Evolutionary conservation across 768 basidiomycete species (phyloP).

Genomic region (Pholiota molesta): DNA sequence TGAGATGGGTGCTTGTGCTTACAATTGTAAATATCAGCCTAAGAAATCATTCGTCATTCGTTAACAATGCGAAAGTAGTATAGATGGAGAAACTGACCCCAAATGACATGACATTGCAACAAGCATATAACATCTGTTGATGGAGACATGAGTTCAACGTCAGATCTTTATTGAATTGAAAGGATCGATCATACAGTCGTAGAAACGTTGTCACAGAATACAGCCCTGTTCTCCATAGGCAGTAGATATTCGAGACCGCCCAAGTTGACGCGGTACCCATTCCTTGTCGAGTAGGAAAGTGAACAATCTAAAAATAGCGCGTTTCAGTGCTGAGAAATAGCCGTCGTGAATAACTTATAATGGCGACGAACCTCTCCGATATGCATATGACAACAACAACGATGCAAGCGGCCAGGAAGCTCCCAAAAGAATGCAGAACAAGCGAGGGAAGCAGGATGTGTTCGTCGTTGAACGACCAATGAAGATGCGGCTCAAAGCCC

Average conservation of each 20-base stretch:
- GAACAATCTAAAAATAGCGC: constrained; percentile 40
- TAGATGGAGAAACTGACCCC: constrained; percentile 50
- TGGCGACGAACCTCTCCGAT: constrained; percentile 54
- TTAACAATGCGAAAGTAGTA: constrained; percentile 1
- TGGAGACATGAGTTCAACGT: neutral
- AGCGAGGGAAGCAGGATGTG: constrained; percentile 43
- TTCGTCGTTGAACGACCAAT: constrained; percentile 43
- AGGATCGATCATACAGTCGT: constrained; percentile 55
- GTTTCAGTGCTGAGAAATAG: neutral
- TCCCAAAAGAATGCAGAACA: constrained; percentile 47
- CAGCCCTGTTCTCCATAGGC: constrained; percentile 57
- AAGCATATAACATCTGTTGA: constrained; percentile 67
- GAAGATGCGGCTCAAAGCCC: constrained; percentile 29
- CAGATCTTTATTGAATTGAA: too few species aligned
- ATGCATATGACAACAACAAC: constrained; percentile 53
- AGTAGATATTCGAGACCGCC: constrained; percentile 43
- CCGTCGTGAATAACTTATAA: neutral
- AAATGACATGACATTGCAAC: constrained; percentile 71
- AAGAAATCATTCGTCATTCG: neutral
- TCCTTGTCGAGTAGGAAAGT: constrained; percentile 51
- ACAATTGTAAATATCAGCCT: constrained; percentile 58
- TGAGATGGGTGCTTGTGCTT: constrained; percentile 20
- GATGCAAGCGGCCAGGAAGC: constrained; percentile 49
- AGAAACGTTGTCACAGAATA: constrained; percentile 62
- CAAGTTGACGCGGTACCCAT: constrained; percentile 46